Conservation (phyloP, 441 rosid species). For the Brassica hybrid region DNA sequence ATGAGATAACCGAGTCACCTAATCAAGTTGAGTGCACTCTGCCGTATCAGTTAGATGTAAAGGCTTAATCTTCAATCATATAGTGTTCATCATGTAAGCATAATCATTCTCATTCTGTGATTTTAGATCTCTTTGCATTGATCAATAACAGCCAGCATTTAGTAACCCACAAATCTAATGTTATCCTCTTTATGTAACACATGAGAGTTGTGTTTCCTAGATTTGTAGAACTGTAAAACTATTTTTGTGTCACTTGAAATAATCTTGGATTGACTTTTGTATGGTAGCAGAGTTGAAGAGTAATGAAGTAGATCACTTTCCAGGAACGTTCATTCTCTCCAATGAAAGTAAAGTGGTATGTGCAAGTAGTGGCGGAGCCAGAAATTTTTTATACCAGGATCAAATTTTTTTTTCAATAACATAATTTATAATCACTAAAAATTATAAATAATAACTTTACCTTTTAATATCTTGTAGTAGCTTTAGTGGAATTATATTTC, state of each 20-base stretch:
- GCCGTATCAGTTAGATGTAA: too few species aligned
- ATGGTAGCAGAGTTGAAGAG: conserved; percentile 20
- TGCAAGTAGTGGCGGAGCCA: too few species aligned
- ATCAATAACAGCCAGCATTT: too few species aligned
- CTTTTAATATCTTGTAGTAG: too few species aligned
- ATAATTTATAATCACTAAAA: too few species aligned
- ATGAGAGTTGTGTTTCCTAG: conserved; percentile 4
- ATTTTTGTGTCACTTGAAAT: conserved; percentile 17
- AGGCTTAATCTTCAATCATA: background rate
- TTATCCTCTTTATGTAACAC: background rate
- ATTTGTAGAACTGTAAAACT: background rate
- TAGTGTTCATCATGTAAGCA: background rate
- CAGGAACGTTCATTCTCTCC: conserved; percentile 37
- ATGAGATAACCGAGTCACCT: too few species aligned
- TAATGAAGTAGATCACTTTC: conserved; percentile 53
- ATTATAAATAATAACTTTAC: too few species aligned
- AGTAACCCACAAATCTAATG: background rate
- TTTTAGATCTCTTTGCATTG: background rate
- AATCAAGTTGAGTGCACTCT: too few species aligned
- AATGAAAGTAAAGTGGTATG: conserved; percentile 19
- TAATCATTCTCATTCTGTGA: conserved; percentile 12
- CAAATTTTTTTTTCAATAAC: too few species aligned
- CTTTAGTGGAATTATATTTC: too few species aligned
- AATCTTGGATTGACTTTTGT: conserved; percentile 10
- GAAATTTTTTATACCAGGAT: too few species aligned